Evolutionary conservation across 1,139 yeast genomes (phyloP), one percentile per base, ranked within the genome.

Genomic region (Lodderomyces oxycetoniae): DNA sequence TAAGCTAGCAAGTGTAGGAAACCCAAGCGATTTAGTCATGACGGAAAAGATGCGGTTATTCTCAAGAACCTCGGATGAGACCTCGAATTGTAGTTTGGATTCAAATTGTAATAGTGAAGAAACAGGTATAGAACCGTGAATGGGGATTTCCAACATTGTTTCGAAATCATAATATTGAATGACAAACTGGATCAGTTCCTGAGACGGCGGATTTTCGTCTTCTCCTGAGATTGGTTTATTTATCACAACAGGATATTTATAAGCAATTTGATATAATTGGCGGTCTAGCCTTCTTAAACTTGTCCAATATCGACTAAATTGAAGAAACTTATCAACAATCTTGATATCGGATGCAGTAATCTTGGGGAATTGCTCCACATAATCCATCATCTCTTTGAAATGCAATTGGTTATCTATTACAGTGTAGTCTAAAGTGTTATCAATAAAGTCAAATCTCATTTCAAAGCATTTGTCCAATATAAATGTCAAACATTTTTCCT

Each of bases 171-270:
- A n/a, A n/a, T n/a, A n/a, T n/a, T n/a, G n/a, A n/a, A n/a, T n/a
- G n/a, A n/a, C n/a, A n/a, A n/a, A n/a, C n/a, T n/a, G n/a, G n/a
- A n/a, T n/a, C n/a, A n/a, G n/a, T n/a, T n/a, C n/a, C n/a, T n/a
- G n/a, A n/a, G n/a, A n/a, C n/a, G n/a, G n/a, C n/a, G n/a, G n/a
- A n/a, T n/a, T n/a, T n/a, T n/a, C n/a, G n/a, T n/a, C n/a, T n/a
- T n/a, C n/a, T n/a, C n/a, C n/a, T n/a, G n/a, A n/a, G n/a, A n/a
- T n/a, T n/a, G n/a, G n/a, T n/a, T n/a, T n/a, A n/a, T n/a, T n/a
- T n/a, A n/a, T n/a, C n/a, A 40, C 29, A 4, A 57, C 37, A 1
- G 69, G 70, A 37, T 43, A 59, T 33, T 52, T 57, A 21, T 60
- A 42, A 3, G 61, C 52, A 4, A 61, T 42, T 29, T 48, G 51